Base-by-base conservation (phyloP, 805 yeast genomes). In the Candida andamanensis region DNA sequence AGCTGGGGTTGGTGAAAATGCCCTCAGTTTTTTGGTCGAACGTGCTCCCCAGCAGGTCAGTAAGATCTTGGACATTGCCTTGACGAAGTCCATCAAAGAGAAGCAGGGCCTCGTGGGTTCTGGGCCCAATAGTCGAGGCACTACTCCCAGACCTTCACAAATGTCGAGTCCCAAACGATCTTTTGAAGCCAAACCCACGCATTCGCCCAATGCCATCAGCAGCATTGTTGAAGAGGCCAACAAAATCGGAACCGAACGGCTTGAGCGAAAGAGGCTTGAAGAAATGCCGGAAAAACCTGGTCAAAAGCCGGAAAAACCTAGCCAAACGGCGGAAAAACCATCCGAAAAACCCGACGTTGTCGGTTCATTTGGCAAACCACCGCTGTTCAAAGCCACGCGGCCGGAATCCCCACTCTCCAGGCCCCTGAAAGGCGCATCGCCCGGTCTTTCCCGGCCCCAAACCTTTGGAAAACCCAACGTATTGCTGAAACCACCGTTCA, bases 41-140 rank as follows among this genome's bases (percentile, higher is more conserved):
- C 79, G 78, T 42, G 85, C 85, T 32, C 94, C 94, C 3, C 80
- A 77, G 39, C 89, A 83, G 53, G 74, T 84, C 31, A 83, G 86
- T 32, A 77, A 78, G 50, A 83, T 84, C 39, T 63, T 84, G 42
- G 85, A 84, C 5, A 83, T 84, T 24, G 92, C 92, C 1, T 74
- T 84, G 47, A 80, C 84, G 45, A 85, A 85, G 28, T 84, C 89
- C 0, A 80, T 89, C 32, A 61, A 58, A 36, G 69, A 65, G 42
- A 59, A 52, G 28, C 66, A 63, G 37, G 60, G 60, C 9, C 28
- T 18, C 10, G 19, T 38, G 16, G 37, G 55, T 3, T 48, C 53
- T n/a, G 34, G 32, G 24, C 33, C 38, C 5, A 41, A 44, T 10
- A 47, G 54, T 31, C 31, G 49, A 30, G 40, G 44, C 24, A 33